Base-by-base conservation (phyloP, 805 yeast species). In the Yamadazyma ubonensis region DNA sequence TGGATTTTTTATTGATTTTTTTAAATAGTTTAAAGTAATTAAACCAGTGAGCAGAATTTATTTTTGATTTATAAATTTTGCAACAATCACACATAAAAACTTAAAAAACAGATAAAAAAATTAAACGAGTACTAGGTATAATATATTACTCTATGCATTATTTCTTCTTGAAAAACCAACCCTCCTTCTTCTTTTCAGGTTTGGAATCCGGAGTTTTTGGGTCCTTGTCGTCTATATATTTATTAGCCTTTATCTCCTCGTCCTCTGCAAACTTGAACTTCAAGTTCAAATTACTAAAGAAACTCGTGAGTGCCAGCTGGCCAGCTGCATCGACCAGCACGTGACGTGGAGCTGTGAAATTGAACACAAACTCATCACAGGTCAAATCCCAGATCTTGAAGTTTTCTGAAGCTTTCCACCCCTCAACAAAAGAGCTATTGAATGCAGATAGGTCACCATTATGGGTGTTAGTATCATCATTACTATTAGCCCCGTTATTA, bases 281-380 rank as follows among this genome's bases (percentile, higher is more conserved):
- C 16, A 48, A 35, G 22, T 43, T 54, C 23, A 58, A 53, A 34
- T 50, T 53, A 31, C 39, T 59, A 41, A 62, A 57, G 38, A 62
- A 56, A 41, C 49, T 55, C 6, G 58, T 39, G 6, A 62, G 45
- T 10, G 44, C n/a, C 48, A 44, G 49, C 29, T 37, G 41, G 25
- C 30, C 33, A 6, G 12, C 31, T 11, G 42, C 28, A 29, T 47
- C 51, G 8, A 47, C 51, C 36, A 42, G 49, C 12, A 67, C 45
- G 45, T 70, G 75, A 28, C 60, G 47, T 4, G 75, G 74, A 29
- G 59, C 64, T 14, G 63, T 54, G 46, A 70, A 70, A 43, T 70
- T 70, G 54, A 70, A 70, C 10, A 70, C 58, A 43, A 69, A 68
- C 41, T 70, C 75, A 44, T 70, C 74, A 22, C 73, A 61, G 38